Evolutionary conservation across 2,329 filamentous ascomycete genomes (phyloP), one percentile per base, ranked within the genome.

Genomic region (Botryosphaeria agaves): DNA sequence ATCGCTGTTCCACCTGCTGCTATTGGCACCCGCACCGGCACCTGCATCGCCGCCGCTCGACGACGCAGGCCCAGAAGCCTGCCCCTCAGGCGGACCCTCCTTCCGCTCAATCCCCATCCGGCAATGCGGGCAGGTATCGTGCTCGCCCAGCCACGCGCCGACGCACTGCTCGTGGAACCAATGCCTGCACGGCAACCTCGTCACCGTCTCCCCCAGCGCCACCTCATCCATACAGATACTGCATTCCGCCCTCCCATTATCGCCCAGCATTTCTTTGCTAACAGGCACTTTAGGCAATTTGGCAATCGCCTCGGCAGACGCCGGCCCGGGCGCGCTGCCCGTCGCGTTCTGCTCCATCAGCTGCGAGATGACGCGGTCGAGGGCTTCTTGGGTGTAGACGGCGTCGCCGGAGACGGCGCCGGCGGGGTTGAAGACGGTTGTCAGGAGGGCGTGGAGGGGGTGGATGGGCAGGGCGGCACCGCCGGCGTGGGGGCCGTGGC

Each of bases 141-240:
- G 85, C 52, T 92, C 80, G 43, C 69, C 71, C 30, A 95, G 57
- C 87, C 87, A 95, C 29, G 79, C 63, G 15, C 72, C 66, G 19
- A 89, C 79, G 44, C 87, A 95, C 16, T 69, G 61, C 34, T 76
- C 75, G 46, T 94, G 87, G 50, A 93, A 95, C 82, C 83, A 93
- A 47, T 98, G 89, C 35, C 72, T 77, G 55, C 89, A 98, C 0
- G 84, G 84, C 30, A 98, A 55, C 27, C 76, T 66, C 0, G 79
- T 69, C 4, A 87, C 81, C 47, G 80, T 72, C 18, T 80, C 73
- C 7, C 73, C 78, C 20, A 79, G 47, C 16, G 70, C 64, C 37
- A 91, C 76, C 17, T 80, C 70, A 32, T 94, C 84, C 61, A 95
- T 92, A 54, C 89, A 98, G 34, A 98, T 93, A 20, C 81, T 85